Base-by-base conservation (phyloP, 1,284 basidiomycete genomes). In the Ceratobasidium sp. region DNA sequence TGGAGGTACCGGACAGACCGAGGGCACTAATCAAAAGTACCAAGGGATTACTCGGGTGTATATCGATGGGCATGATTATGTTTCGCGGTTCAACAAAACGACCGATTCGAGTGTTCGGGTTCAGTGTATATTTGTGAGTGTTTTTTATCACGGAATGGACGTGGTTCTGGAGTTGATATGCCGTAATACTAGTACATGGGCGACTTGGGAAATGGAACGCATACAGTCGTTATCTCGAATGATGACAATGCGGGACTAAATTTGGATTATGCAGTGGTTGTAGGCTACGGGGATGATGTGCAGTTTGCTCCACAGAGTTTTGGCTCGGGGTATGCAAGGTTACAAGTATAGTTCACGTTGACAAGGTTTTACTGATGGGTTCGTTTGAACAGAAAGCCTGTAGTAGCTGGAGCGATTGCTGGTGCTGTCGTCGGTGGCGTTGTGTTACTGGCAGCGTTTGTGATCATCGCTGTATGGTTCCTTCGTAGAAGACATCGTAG, bases 11-110 rank as follows among this genome's bases (percentile, higher is more conserved):
- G 69, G 59, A 2, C 59, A 42, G 46, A 40, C 42, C 5, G n/a
- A 26, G 20, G 71, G 71, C 6, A 74, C 48, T n/a, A 46, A 50
- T 20, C 65, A 23, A 50, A 67, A 67, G 23, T 50, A 67, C n/a
- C 46, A 50, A 61, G 59, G 59, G 13, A 40, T 50, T 6, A 50
- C 44, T 23, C n/a, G 44, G 46, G 59, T 61, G 59, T 61, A 61
- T 20, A 61, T 61, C 59, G 59, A 61, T 40, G 33, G 59, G 2
- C 59, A 61, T 13, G 59, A 61, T 17, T 61, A 61, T 40, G 59
- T 61, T 0, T 10, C 28, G 33, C 26, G 59, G 59, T 61, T 61
- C 40, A 61, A 61, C 28, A 61, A 61, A 33, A 33, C 59, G 59
- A 61, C 59, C 28, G 40, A 61, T 33, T 61, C 59, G 33, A 40